Conservation (phyloP, 2,329 filamentous ascomycete species). For the Cercospora canescens region DNA sequence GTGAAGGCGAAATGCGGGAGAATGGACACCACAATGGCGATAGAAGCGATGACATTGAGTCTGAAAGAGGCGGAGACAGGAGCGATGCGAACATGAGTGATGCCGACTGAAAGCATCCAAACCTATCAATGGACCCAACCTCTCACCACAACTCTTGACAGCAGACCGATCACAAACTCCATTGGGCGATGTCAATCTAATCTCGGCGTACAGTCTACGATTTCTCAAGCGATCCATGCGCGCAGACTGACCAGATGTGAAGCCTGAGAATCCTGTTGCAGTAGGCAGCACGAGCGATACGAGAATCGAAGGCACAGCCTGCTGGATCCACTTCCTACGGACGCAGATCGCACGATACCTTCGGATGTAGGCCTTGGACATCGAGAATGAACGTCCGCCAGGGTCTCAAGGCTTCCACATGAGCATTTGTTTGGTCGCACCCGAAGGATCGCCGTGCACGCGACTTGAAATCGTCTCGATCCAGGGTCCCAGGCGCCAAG, state of each 20-base stretch:
- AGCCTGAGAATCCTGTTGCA: neutral
- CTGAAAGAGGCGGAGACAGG: slow-evolving; percentile 8
- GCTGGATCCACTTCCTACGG: neutral
- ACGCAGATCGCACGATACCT: neutral
- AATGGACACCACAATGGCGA: slow-evolving; percentile 22
- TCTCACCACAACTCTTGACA: neutral
- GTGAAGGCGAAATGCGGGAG: slow-evolving; percentile 27
- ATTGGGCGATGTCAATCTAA: neutral
- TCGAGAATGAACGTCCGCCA: neutral
- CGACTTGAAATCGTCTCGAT: neutral
- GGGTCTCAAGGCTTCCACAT: neutral
- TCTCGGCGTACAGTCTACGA: too few relatives aligned
- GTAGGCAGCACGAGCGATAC: neutral
- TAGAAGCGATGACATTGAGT: neutral
- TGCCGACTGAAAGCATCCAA: slow-evolving; percentile 23
- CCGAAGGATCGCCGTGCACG: neutral
- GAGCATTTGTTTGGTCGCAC: neutral
- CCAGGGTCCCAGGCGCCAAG: neutral
- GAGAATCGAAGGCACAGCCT: neutral
- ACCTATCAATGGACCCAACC: neutral
- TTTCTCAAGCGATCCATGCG: too few relatives aligned
- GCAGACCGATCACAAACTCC: neutral
- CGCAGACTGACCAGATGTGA: neutral
- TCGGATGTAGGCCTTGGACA: neutral
- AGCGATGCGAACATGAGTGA: slow-evolving; percentile 14